Conservation (phyloP, 257 asterid genomes). For the Dorcoceras hygrometricum region DNA sequence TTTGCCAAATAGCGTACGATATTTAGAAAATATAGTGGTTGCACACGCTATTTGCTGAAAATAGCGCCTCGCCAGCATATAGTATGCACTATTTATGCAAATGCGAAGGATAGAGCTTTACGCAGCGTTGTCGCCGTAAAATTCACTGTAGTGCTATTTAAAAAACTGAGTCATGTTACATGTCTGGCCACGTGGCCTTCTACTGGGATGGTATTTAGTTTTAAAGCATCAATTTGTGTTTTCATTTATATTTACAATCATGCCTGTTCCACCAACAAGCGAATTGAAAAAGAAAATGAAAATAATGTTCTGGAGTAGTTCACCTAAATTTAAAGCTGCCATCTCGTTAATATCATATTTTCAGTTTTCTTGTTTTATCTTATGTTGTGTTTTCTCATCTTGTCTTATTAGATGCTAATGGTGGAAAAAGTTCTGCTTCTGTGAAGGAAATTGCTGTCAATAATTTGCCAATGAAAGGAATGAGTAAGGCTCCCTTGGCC, state of each 20-base stretch:
- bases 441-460: slow-evolving; percentile 43
- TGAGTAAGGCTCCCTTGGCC: slow-evolving; percentile 35
- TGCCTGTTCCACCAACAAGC: slow-evolving; percentile 8
- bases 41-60: too few relatives aligned
- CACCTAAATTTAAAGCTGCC: background rate
- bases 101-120: too few relatives aligned
- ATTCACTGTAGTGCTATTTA: too few relatives aligned
- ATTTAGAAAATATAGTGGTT: too few relatives aligned
- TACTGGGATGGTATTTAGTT: slow-evolving; percentile 9
- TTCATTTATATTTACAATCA: background rate
- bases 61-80: too few relatives aligned
- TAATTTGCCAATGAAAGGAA: slow-evolving; percentile 45
- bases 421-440: slow-evolving; percentile 54
- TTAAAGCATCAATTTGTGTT: background rate
- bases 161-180: background rate
- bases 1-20: too few relatives aligned
- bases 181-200: slow-evolving; percentile 3
- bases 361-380: slow-evolving; percentile 15
- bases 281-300: slow-evolving; percentile 6
- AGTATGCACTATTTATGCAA: too few relatives aligned
- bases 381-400: slow-evolving; percentile 15
- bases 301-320: background rate
- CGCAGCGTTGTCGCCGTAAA: too few relatives aligned
- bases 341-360: slow-evolving; percentile 10
- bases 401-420: slow-evolving; percentile 54